phyloP scores from a whole-genome alignment of 306 rosid genomes.

The Mimosa bimucronata region DNA sequence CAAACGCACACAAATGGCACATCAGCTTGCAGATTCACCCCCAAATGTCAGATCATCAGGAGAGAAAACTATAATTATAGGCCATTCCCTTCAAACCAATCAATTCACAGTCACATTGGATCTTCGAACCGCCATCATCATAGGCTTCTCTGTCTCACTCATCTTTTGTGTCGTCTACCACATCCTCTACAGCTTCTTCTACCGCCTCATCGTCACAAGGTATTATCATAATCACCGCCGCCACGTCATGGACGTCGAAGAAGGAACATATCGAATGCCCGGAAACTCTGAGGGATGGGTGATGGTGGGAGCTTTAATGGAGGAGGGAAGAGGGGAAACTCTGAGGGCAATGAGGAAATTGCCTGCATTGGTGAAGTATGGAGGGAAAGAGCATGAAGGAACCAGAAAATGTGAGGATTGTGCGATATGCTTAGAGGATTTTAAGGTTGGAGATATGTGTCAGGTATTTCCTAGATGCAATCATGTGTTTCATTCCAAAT shows the following conservation, averaged over 20 bases:
- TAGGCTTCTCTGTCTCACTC: constrained; percentile 37
- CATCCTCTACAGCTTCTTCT: constrained; percentile 30
- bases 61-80: not conserved
- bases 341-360: constrained; percentile 50
- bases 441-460: constrained; percentile 48
- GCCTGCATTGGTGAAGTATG: constrained; percentile 56
- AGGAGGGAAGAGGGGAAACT: constrained; percentile 41
- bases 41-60: not conserved
- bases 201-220: constrained; percentile 35
- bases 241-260: no score
- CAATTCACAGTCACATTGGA: constrained; percentile 36
- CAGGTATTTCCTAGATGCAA: constrained; percentile 59
- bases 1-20: not conserved
- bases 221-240: not conserved
- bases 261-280: no score
- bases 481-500: constrained; percentile 64
- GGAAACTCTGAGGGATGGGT: constrained; percentile 14
- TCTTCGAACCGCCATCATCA: constrained; percentile 33
- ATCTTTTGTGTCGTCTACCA: constrained; percentile 39
- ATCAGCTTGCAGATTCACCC: not conserved
- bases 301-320: constrained; percentile 8
- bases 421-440: constrained; percentile 69
- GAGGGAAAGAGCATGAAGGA: constrained; percentile 40
- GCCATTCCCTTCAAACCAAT: not conserved
- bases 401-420: constrained; percentile 29